These are phyloP conservation scores for Lichtheimia ornata DNA, from an alignment of 371 early-diverging fungal species.

Conservation along the genomic window DNA sequence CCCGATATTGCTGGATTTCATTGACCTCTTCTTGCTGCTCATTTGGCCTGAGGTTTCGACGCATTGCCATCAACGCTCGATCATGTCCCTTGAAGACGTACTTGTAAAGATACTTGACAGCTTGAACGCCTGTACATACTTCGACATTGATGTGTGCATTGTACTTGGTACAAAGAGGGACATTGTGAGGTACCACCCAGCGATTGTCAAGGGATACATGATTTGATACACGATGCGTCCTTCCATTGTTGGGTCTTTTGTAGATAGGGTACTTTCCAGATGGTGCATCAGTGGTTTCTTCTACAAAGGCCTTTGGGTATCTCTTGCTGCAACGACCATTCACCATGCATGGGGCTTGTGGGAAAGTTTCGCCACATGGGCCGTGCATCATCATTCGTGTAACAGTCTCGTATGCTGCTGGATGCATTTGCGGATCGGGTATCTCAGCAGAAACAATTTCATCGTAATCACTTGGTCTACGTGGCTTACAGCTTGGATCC, in stretches of 20 bases:
- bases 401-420: too few relatives aligned
- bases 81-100: slow-evolving; percentile 26
- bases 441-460: not conserved
- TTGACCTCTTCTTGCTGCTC: not conserved
- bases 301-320: slow-evolving; percentile 18
- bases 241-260: too few relatives aligned
- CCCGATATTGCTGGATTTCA: not conserved
- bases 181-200: slow-evolving; percentile 37
- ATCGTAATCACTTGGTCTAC: not conserved
- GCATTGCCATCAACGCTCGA: not conserved
- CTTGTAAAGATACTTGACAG: slow-evolving; percentile 42
- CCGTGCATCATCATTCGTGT: slow-evolving; percentile 33
- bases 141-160: slow-evolving; percentile 45
- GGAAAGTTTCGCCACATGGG: slow-evolving; percentile 22
- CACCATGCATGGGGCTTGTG: slow-evolving; percentile 27
- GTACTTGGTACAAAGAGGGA: slow-evolving; percentile 33
- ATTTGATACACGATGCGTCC: not conserved
- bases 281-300: too few relatives aligned
- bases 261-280: too few relatives aligned
- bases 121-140: slow-evolving; percentile 13
- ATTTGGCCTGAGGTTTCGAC: too few relatives aligned
- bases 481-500: not conserved
- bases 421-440: too few relatives aligned
- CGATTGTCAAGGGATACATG: slow-evolving; percentile 13
- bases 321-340: too few relatives aligned